These are phyloP conservation scores for Yamadazyma spencermartinsiae DNA, from an alignment of 1,139 yeast genomes.

Conservation along the genomic window DNA sequence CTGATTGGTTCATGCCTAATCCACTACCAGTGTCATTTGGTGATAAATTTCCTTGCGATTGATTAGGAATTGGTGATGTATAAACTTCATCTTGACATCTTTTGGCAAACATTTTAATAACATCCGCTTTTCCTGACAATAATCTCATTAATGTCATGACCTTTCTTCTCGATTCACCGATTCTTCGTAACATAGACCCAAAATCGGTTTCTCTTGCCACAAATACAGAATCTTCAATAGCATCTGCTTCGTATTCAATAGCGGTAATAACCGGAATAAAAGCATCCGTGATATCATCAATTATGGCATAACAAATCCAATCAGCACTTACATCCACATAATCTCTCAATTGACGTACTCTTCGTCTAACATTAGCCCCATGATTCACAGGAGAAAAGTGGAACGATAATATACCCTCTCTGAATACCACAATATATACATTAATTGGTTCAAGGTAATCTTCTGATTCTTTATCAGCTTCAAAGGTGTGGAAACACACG, in stretches of 20 bases:
- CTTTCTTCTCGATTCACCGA: conserved; percentile 86
- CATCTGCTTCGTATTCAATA: conserved; percentile 88
- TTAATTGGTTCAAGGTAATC: conserved; percentile 86
- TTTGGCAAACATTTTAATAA: conserved; percentile 94
- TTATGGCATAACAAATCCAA: conserved; percentile 91
- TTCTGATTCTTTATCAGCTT: conserved; percentile 72
- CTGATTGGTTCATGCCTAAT: neutral
- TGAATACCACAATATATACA: conserved; percentile 84
- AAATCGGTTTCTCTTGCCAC: conserved; percentile 52
- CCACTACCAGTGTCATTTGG: conserved; percentile 12
- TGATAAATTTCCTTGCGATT: conserved; percentile 12
- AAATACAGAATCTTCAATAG: conserved; percentile 74
- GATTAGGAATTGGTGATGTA: conserved; percentile 8
- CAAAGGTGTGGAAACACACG: conserved; percentile 82
- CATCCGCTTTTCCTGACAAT: conserved; percentile 94
- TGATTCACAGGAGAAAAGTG: conserved; percentile 82
- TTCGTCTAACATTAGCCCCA: conserved; percentile 84
- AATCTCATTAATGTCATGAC: conserved; percentile 92
- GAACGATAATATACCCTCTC: conserved; percentile 80
- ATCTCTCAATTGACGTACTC: conserved; percentile 87
- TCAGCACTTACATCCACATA: conserved; percentile 86
- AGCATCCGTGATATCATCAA: conserved; percentile 92
- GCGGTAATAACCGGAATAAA: conserved; percentile 89
- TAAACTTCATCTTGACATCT: conserved; percentile 77
- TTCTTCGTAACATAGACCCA: conserved; percentile 69